Base-by-base conservation (phyloP, 148 eudicot genomes). In the Silene latifolia region DNA sequence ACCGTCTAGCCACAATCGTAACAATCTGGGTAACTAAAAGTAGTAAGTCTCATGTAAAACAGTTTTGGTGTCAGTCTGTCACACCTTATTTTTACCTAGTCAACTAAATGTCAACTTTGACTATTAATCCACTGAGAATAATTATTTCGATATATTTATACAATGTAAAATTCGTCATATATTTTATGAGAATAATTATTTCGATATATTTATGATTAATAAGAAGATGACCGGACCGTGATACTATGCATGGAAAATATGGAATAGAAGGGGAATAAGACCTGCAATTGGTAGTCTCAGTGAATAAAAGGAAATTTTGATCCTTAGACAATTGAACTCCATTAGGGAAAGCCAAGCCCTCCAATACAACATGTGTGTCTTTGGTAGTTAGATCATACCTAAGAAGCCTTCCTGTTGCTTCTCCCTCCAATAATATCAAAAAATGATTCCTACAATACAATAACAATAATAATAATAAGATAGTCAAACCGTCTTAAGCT, bases 201-300 rank as follows among this genome's bases (percentile, higher is more conserved):
- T 27, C 2, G 29, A 27, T n/a, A n/a, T n/a, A n/a, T n/a, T n/a
- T n/a, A n/a, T n/a, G n/a, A n/a, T n/a, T n/a, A n/a, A n/a, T n/a
- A n/a, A n/a, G n/a, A n/a, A n/a, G n/a, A n/a, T 1, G 29, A 27
- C 29, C 29, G 29, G 29, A 27, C 29, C 51, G 51, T 7, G 51
- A 46, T 9, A 7, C n/a, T n/a, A n/a, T n/a, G 14, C 14, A 13
- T 48, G 15, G 54, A 1, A 48, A 48, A 48, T 48, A 3, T 12
- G 57, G 24, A 46, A 21, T 19, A 14, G 10, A 64, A 23, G 29
- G 3, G 13, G n/a, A 21, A 51, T 10, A 4, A 58, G n/a, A 90
- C 93, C 98, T 93, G 91, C 98, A 93, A 69, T 88, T 94, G 8
- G 97, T 90, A 18, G 97, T 91, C 81, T 94, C 97, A 13, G 97